phyloP scores from a whole-genome alignment of 176 grass and related monocot genomes.

The Hordeum vulgare region DNA sequence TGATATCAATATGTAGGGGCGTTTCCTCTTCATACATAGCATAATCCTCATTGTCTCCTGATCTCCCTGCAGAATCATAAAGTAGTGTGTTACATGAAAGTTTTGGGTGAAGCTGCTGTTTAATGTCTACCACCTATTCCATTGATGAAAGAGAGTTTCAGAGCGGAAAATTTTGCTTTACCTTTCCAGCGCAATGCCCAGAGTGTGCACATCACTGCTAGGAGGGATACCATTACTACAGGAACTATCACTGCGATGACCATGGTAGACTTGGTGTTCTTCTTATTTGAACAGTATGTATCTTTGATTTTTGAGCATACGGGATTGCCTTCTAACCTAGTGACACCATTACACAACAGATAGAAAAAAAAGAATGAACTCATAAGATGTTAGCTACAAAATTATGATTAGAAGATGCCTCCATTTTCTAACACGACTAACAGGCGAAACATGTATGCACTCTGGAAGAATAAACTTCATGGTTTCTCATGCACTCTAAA shows the following conservation, averaged over 20 bases:
- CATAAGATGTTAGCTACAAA: not conserved
- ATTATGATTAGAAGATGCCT: not conserved
- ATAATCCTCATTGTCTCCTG: not conserved
- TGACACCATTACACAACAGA: not conserved
- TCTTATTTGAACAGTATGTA: not conserved
- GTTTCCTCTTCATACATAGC: constrained; percentile 27
- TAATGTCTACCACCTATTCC: not conserved
- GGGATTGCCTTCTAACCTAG: constrained; percentile 15
- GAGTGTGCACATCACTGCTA: not conserved
- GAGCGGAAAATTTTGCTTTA: not conserved
- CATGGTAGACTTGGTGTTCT: not conserved
- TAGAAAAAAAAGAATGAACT: not conserved
- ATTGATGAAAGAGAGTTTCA: not conserved
- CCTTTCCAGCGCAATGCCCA: constrained; percentile 3
- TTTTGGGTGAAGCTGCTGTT: not conserved
- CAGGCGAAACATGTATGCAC: not conserved
- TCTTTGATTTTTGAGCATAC: not conserved
- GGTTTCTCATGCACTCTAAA: not conserved
- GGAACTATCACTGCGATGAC: not conserved
- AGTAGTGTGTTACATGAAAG: not conserved
- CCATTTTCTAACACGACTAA: not conserved
- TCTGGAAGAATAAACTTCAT: not conserved
- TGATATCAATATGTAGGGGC: constrained; percentile 16
- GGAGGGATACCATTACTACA: not conserved
- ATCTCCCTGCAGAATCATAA: not conserved